Evolutionary conservation across 306 rosid genomes (phyloP).

Genomic region (Fragaria nilgerrensis): DNA sequence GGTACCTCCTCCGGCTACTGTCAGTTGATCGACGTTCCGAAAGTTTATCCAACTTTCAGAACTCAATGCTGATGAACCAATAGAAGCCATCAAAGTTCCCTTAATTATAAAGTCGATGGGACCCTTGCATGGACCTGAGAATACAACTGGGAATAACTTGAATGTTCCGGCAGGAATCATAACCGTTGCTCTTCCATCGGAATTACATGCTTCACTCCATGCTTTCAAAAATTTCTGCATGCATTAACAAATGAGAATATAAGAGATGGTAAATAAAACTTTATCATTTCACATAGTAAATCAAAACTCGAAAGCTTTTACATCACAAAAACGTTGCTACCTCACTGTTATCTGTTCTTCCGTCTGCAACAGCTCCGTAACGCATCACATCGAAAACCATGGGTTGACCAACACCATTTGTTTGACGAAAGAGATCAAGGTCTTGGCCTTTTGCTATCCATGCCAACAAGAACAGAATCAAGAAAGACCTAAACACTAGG

Average conservation of each 20-base stretch:
- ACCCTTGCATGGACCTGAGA: conserved; percentile 56
- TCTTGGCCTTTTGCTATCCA: not conserved
- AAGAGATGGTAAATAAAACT: not conserved
- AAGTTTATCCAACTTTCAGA: conserved; percentile 51
- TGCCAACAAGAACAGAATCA: conserved; percentile 12
- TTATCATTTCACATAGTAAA: not conserved
- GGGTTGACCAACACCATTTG: not conserved
- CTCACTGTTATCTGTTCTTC: conserved; percentile 25
- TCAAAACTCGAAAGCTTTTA: not conserved
- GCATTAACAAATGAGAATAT: not conserved
- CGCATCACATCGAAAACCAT: conserved; percentile 30
- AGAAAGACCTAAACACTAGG: not conserved
- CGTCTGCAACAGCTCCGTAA: conserved; percentile 27
- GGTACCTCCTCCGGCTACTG: conserved; percentile 45
- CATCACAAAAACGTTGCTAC: not conserved
- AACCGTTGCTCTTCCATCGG: conserved; percentile 29
- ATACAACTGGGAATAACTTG: conserved; percentile 30
- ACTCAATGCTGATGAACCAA: conserved; percentile 12
- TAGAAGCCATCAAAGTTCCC: conserved; percentile 47
- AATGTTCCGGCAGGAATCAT: conserved; percentile 42
- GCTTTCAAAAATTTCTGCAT: conserved; percentile 36
- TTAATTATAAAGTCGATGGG: conserved; percentile 27
- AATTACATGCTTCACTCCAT: conserved; percentile 42
- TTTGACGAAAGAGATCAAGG: not conserved
- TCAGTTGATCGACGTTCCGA: conserved; percentile 29